These are phyloP conservation scores for Fusarium torreyae DNA, from an alignment of 2,329 filamentous ascomycete species.

Conservation along the genomic window DNA sequence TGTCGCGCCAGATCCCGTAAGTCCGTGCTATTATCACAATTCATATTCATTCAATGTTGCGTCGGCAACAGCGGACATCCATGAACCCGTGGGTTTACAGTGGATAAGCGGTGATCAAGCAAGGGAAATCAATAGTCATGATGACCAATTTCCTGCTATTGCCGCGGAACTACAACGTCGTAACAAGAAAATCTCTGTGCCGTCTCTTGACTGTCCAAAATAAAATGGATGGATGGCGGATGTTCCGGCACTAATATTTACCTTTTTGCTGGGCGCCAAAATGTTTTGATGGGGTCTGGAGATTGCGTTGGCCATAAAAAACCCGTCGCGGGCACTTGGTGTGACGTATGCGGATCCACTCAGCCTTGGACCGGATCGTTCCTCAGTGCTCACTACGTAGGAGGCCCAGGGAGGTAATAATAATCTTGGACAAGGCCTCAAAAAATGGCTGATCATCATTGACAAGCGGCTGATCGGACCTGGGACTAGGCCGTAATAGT, in stretches of 20 bases:
- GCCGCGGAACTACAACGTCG: neutral
- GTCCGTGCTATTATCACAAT: no score
- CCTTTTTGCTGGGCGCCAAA: slow-evolving; percentile 1
- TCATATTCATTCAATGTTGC: neutral
- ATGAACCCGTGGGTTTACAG: no score
- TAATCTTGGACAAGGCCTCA: neutral
- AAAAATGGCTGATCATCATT: neutral
- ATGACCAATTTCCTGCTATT: slow-evolving; percentile 7
- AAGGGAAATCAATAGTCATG: neutral
- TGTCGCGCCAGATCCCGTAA: no score
- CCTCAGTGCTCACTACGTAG: slow-evolving; percentile 15
- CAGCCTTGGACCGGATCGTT: neutral
- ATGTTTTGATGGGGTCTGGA: slow-evolving; percentile 20
- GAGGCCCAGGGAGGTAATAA: slow-evolving; percentile 1
- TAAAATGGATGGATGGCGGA: neutral
- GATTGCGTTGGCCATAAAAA: slow-evolving; percentile 17
- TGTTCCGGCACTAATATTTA: slow-evolving; percentile 9
- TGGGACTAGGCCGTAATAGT: slow-evolving; percentile 12
- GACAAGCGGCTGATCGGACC: slow-evolving; percentile 26
- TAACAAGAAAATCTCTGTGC: no score
- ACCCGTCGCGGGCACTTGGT: neutral
- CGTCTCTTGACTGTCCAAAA: no score
- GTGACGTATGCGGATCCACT: slow-evolving; percentile 23
- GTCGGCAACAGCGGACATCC: no score
- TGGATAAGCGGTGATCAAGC: no score